Percentiles rank a stretch among this genome's conserved stretches.
Conservation (phyloP, 169 alveolate genomes). For the Cystoisospora suis region DNA sequence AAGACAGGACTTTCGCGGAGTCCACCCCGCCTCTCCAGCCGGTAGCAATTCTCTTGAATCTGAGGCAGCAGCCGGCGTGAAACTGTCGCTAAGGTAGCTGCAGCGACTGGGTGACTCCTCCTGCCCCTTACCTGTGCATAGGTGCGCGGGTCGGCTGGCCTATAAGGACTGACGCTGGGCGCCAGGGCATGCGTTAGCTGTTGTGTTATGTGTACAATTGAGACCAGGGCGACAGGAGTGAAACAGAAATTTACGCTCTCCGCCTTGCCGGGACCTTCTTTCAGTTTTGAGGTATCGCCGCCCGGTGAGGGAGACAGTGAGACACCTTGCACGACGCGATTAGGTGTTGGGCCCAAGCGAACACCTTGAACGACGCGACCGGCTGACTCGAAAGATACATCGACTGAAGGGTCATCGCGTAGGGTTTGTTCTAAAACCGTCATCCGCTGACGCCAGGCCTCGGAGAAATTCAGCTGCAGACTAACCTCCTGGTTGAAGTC, state of each 20-base stretch:
- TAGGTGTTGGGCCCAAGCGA: too few species aligned
- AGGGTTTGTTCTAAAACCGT: neutral
- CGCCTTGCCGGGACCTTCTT: too few species aligned
- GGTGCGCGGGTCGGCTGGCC: slow-evolving; percentile 37
- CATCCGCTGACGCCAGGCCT: neutral
- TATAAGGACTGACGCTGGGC: neutral
- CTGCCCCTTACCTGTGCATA: neutral
- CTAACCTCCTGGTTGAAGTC: slow-evolving; percentile 20
- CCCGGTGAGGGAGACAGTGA: too few species aligned
- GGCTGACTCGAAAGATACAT: neutral
- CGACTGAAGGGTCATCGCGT: neutral
- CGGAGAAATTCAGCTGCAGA: neutral
- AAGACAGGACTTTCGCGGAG: too few species aligned
- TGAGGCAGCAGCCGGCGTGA: too few species aligned
- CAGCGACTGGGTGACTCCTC: neutral
- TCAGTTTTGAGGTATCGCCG: too few species aligned
- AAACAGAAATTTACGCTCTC: too few species aligned
- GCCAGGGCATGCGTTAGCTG: neutral
- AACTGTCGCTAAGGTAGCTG: too few species aligned
- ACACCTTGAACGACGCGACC: too few species aligned
- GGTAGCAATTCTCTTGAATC: too few species aligned
- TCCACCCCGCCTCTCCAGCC: too few species aligned
- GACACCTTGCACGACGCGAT: too few species aligned
- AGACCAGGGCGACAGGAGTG: slow-evolving; percentile 17
- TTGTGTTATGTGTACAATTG: slow-evolving; percentile 2